phyloP scores from a whole-genome alignment of 208 protist genomes.

The Leishmania aethiopica region DNA sequence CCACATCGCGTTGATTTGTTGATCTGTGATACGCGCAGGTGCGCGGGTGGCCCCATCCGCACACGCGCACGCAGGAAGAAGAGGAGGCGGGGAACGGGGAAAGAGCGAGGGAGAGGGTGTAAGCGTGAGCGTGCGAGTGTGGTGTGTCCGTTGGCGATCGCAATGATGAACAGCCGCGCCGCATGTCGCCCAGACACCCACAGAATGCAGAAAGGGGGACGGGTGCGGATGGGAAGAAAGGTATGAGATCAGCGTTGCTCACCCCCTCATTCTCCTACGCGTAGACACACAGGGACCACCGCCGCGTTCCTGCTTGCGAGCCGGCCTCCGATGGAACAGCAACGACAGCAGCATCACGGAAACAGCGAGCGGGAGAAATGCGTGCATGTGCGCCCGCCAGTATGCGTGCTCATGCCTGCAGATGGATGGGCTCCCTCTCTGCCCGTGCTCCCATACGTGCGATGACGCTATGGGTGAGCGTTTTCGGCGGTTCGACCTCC shows the following conservation, averaged over 20 bases:
- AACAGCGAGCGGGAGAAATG: background rate
- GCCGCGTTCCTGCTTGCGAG: background rate
- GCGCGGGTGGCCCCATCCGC: background rate
- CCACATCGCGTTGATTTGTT: background rate
- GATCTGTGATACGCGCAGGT: background rate
- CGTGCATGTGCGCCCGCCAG: background rate
- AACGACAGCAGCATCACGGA: background rate
- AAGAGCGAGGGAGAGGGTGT: background rate
- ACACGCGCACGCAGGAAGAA: background rate
- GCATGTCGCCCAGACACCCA: background rate
- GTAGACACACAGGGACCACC: background rate
- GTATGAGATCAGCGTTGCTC: background rate
- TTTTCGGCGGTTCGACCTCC: background rate
- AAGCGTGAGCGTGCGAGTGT: background rate
- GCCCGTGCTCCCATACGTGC: background rate
- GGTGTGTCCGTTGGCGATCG: background rate
- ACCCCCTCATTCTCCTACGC: background rate
- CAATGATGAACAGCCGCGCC: background rate
- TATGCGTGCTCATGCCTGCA: background rate
- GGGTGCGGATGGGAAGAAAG: background rate
- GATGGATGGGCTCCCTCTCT: background rate
- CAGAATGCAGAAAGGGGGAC: background rate
- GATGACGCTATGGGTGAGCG: background rate
- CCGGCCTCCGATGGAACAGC: background rate
- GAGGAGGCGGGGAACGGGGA: background rate